A percentile compares a stretch with the other conserved stretches of the same genome.
These are phyloP conservation scores for Vaccinium myrtillus DNA, from an alignment of 148 eudicot genomes.

Conservation along the genomic window DNA sequence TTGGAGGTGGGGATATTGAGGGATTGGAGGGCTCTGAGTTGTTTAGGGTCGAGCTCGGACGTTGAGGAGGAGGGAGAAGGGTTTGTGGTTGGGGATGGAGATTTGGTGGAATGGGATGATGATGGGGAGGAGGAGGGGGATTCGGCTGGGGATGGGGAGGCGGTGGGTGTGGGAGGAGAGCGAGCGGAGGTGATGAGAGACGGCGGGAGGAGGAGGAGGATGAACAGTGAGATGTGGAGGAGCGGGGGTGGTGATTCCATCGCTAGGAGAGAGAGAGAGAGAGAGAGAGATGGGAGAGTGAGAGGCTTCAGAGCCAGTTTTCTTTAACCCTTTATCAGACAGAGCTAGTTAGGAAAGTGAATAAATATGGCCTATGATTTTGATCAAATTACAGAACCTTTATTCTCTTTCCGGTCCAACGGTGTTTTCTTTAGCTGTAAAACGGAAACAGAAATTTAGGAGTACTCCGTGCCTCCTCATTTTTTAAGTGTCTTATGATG, in stretches of 20 bases:
- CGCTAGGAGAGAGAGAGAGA: slow-evolving; percentile 10
- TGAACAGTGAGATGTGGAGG: slow-evolving; percentile 13
- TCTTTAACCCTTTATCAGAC: no score
- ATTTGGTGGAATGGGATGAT: slow-evolving; percentile 12
- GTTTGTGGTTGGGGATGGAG: slow-evolving; percentile 14
- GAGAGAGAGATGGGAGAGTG: background rate
- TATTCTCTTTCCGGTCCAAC: no score
- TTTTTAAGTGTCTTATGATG: no score
- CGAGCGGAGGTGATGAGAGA: background rate
- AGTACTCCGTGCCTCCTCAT: no score
- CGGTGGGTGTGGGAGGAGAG: slow-evolving; percentile 13
- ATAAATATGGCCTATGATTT: no score
- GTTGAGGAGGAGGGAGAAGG: slow-evolving; percentile 5
- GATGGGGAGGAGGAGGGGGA: background rate
- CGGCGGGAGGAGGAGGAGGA: background rate
- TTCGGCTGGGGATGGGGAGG: background rate
- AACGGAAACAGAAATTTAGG: no score
- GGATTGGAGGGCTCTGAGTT: slow-evolving; percentile 65
- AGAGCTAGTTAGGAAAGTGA: no score
- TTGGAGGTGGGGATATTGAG: slow-evolving; percentile 55
- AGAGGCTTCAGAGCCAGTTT: background rate
- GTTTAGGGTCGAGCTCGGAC: slow-evolving; percentile 58
- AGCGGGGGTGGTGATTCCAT: slow-evolving; percentile 24
- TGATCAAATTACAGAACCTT: no score
- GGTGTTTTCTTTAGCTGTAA: no score